Conservation (phyloP, 768 basidiomycete species). For the Macrocybe gigantea region DNA sequence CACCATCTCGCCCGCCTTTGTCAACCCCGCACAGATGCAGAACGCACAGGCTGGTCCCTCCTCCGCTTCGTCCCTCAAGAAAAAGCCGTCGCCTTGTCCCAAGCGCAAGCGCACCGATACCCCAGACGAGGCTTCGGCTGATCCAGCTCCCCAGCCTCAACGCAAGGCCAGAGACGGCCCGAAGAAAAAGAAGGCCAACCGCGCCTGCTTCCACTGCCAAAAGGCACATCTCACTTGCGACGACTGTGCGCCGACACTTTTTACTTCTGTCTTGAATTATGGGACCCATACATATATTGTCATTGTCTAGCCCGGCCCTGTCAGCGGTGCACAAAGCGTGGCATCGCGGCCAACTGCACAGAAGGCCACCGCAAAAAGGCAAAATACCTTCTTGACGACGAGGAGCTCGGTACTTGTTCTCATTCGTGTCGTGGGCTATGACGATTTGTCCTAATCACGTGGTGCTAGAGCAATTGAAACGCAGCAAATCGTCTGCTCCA, state of each 20-base stretch:
- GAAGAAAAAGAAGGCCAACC: conserved; percentile 92
- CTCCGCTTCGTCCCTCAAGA: conserved; percentile 29
- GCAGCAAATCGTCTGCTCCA: conserved; percentile 33
- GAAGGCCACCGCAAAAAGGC: conserved; percentile 98
- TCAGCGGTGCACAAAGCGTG: conserved; percentile 92
- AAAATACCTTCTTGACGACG: conserved; percentile 92
- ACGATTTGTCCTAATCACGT: conserved; percentile 25
- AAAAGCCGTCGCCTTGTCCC: conserved; percentile 23
- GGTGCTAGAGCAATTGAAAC: conserved; percentile 43
- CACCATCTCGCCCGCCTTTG: conserved; percentile 23
- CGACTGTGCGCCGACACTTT: conserved; percentile 62
- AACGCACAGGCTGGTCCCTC: conserved; percentile 42
- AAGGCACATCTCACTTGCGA: conserved; percentile 99
- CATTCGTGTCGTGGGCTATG: conserved; percentile 7
- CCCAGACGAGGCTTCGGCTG: conserved; percentile 48
- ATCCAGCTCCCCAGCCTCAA: conserved; percentile 31
- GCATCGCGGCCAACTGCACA: conserved; percentile 80
- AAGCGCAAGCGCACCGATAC: conserved; percentile 64
- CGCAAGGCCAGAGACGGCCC: conserved; percentile 67
- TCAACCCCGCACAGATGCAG: conserved; percentile 38
- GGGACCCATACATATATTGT: conserved; percentile 9
- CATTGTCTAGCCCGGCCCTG: conserved; percentile 79
- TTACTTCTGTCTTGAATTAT: conserved; percentile 9
- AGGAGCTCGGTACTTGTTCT: conserved; percentile 69
- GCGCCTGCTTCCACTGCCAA: conserved; percentile 94